These are phyloP conservation scores for Aureobasidium subglaciale DNA, from an alignment of 2,329 filamentous ascomycete species.

Conservation along the genomic window DNA sequence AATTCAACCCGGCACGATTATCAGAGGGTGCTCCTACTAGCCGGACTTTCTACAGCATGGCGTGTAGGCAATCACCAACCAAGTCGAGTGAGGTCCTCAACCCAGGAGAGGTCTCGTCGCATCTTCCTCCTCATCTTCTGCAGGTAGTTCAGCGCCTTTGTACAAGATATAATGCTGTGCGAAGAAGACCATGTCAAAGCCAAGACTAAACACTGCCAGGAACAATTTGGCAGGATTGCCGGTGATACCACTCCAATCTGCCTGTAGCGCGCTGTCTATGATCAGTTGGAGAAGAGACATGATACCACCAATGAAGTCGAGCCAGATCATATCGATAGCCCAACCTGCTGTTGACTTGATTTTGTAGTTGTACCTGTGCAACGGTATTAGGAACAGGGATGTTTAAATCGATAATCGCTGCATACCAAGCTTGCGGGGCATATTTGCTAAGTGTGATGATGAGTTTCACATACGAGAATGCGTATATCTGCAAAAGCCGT, in stretches of 20 bases:
- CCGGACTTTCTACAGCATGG: no score
- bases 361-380: slow-evolving; percentile 56
- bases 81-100: not conserved
- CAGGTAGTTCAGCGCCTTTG: slow-evolving; percentile 26
- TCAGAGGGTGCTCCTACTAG: no score
- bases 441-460: slow-evolving; percentile 88
- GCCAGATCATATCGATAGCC: slow-evolving; percentile 57
- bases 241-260: slow-evolving; percentile 76
- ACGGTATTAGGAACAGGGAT: not conserved
- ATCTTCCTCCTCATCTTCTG: not conserved
- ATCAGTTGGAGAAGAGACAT: slow-evolving; percentile 74
- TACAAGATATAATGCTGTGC: slow-evolving; percentile 84
- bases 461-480: slow-evolving; percentile 82
- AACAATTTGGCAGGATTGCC: slow-evolving; percentile 89
- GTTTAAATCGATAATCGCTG: not conserved
- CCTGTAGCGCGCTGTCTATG: slow-evolving; percentile 76
- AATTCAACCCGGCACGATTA: no score
- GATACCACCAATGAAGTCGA: slow-evolving; percentile 75
- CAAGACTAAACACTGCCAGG: slow-evolving; percentile 74
- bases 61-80: no score
- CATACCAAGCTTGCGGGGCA: slow-evolving; percentile 69
- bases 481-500: slow-evolving; percentile 44
- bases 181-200: slow-evolving; percentile 83
- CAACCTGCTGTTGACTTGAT: slow-evolving; percentile 82
- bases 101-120: not conserved